Evolutionary conservation across 345 rosid species (phyloP), one percentile per base, ranked within the genome.

Genomic region (Raphanus raphanistrum): DNA sequence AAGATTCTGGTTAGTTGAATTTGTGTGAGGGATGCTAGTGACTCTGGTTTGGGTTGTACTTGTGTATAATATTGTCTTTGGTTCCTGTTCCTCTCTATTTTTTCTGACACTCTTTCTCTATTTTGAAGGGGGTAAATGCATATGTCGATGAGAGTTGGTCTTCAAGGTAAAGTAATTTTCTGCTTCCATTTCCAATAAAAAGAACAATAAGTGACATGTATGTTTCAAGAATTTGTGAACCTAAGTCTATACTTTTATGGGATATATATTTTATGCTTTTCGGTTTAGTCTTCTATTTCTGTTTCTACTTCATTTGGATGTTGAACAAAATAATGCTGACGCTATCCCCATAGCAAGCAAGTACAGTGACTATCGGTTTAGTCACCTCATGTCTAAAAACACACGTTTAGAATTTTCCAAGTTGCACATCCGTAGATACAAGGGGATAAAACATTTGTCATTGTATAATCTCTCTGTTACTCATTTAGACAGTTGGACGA

Each of bases 391-490:
- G 33, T 63, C 63, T 60, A 41, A 68, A 76, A 68, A 8, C 74
- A 69, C 79, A 68, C 69, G 79, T 76, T 76, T 76, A 17, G 15
- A 45, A 68, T 33, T 43, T 1, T 33, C 50, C 12, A n/a, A 57
- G 71, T 68, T 62, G 79, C 79, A 61, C 12, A 60, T 60, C 48
- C n/a, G 78, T 75, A 75, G 59, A 41, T 75, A 67, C 27, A 43
- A 28, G 3, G 48, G 3, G 13, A 2, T 3, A 28, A 45, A 59
- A 8, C 10, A 1, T 5, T 60, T 16, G 3, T 21, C 68, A 29
- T 50, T 75, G 61, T 68, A 76, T 21, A 52, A 15, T 52, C 72
- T 68, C 57, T 43, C 10, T 36, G n/a, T 17, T 10, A 17, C 64
- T 12, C 45, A 29, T 29, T 9, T 10, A 33, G 3, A 31, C 65